These are phyloP conservation scores for Podaxis sp. DNA, from an alignment of 768 basidiomycete genomes.

Conservation along the genomic window DNA sequence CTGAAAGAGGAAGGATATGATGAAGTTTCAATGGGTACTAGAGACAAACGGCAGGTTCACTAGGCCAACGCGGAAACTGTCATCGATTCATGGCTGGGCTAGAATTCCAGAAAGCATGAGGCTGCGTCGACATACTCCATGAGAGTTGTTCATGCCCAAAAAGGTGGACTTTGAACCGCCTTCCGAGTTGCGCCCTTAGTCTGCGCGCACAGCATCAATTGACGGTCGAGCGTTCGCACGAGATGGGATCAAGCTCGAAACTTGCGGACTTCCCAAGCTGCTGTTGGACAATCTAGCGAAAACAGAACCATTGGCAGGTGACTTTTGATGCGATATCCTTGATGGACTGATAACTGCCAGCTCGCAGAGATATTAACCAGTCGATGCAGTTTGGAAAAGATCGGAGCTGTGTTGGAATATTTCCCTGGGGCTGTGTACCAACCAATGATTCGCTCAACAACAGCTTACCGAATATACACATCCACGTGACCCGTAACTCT, in stretches of 20 bases:
- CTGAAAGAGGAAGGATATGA: slow-evolving; percentile 11
- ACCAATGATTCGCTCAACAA: not conserved
- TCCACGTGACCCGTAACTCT: slow-evolving; percentile 8
- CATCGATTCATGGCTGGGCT: slow-evolving; percentile 8
- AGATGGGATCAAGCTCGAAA: slow-evolving; percentile 12
- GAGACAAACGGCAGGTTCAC: slow-evolving; percentile 7
- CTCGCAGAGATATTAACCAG: slow-evolving; percentile 11
- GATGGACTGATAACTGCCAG: slow-evolving; percentile 10
- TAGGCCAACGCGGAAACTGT: slow-evolving; percentile 12
- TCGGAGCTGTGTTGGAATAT: not conserved
- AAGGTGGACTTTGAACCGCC: slow-evolving; percentile 12
- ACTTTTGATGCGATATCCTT: slow-evolving; percentile 4
- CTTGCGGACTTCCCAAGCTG: not conserved
- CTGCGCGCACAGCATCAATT: slow-evolving; percentile 9
- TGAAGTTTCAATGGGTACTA: not conserved
- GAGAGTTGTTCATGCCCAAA: slow-evolving; percentile 1
- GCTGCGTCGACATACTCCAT: slow-evolving; percentile 11
- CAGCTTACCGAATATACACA: not conserved
- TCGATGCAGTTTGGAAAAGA: not conserved
- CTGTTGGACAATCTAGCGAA: slow-evolving; percentile 2
- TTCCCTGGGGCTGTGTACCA: not conserved
- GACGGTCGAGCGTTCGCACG: not conserved
- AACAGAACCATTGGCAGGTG: slow-evolving; percentile 8
- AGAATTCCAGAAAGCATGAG: slow-evolving; percentile 13
- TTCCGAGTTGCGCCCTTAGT: not conserved